Conservation (phyloP, 2,329 filamentous ascomycete species). For the Verticillium zaregamsianum region DNA sequence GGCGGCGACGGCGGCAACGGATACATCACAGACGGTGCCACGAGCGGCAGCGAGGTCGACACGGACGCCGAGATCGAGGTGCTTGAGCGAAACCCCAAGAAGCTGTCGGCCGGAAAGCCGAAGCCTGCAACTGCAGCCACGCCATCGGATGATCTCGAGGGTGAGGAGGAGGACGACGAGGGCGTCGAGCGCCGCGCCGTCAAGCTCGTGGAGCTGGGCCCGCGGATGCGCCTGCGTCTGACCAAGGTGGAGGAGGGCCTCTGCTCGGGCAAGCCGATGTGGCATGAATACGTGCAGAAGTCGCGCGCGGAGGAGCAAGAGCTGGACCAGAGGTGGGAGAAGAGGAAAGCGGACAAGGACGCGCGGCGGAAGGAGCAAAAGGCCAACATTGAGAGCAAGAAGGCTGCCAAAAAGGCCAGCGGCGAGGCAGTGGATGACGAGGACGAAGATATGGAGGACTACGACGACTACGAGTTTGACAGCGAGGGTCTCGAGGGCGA, state of each 20-base stretch:
- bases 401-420: conserved; percentile 36
- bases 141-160: conserved; percentile 25
- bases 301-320: conserved; percentile 70
- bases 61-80: conserved; percentile 96
- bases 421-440: conserved; percentile 31
- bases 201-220: conserved; percentile 88
- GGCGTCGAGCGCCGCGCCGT: conserved; percentile 81
- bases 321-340: conserved; percentile 79
- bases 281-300: conserved; percentile 95
- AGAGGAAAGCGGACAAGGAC: conserved; percentile 75
- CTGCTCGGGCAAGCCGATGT: conserved; percentile 87
- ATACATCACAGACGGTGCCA: conserved; percentile 74
- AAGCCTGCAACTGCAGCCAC: conserved; percentile 42
- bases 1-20: conserved; percentile 69
- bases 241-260: conserved; percentile 96
- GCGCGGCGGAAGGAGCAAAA: conserved; percentile 76
- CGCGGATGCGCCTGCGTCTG: conserved; percentile 80
- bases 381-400: conserved; percentile 86
- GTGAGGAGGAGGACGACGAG: conserved; percentile 41
- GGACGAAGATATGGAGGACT: conserved; percentile 35
- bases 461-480: conserved; percentile 42
- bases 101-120: conserved; percentile 42
- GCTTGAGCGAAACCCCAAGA: conserved; percentile 57
- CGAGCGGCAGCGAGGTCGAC: conserved; percentile 85
- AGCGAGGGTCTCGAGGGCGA: conserved; percentile 47